Conservation (phyloP, 2,329 filamentous ascomycete genomes). For the Ophiosphaerella narmari region DNA sequence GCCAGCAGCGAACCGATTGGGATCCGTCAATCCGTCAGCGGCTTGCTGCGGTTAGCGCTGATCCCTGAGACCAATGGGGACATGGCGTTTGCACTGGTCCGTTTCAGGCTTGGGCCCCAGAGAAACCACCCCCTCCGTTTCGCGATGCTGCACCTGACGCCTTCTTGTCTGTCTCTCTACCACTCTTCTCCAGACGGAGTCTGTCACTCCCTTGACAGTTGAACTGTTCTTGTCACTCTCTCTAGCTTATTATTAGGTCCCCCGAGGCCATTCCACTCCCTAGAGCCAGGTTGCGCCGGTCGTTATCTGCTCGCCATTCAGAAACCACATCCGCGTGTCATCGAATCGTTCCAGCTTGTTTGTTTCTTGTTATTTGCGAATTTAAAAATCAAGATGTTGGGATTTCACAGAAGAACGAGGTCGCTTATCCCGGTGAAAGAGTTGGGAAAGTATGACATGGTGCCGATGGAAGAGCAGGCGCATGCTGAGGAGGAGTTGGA, state of each 20-base stretch:
- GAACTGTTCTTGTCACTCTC: constrained; percentile 40
- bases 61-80: constrained; percentile 18
- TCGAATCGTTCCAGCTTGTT: constrained; percentile 8
- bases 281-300: constrained; percentile 35
- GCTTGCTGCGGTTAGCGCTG: constrained; percentile 16
- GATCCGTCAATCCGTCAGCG: constrained; percentile 13
- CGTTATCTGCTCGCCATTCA: constrained; percentile 17
- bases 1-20: constrained; percentile 6
- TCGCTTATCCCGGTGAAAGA: constrained; percentile 51
- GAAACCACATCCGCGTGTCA: constrained; percentile 14
- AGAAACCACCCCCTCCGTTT: constrained; percentile 19
- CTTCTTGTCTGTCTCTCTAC: constrained; percentile 16
- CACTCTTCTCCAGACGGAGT: constrained; percentile 34
- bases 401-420: constrained; percentile 49
- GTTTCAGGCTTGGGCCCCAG: constrained; percentile 21
- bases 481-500: constrained; percentile 38
- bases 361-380: constrained; percentile 5
- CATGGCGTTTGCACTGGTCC: constrained; percentile 6
- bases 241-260: constrained; percentile 29
- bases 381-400: constrained; percentile 45
- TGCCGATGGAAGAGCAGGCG: constrained; percentile 35
- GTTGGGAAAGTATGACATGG: constrained; percentile 49
- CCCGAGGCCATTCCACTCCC: constrained; percentile 36
- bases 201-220: constrained; percentile 36
- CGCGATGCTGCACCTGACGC: constrained; percentile 17